phyloP scores from a whole-genome alignment of 305 asterid species.

The Caryopteris hybrid region DNA sequence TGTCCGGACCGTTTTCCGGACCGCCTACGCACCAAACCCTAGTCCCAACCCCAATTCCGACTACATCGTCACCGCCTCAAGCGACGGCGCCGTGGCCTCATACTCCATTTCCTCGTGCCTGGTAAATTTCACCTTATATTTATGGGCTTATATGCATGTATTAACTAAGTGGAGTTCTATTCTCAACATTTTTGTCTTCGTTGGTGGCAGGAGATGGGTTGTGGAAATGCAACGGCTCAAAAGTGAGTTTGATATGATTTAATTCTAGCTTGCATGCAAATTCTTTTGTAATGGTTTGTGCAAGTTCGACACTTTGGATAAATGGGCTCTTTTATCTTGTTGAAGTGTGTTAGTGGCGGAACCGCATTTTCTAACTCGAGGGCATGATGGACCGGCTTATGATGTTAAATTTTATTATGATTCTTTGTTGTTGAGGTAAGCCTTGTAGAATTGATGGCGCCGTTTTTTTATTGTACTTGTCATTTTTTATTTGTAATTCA shows the following conservation, averaged over 20 bases:
- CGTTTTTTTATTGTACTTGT: background rate
- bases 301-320: background rate
- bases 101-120: constrained; percentile 73
- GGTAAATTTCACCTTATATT: constrained; percentile 30
- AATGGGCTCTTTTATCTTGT: constrained; percentile 17
- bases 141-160: background rate
- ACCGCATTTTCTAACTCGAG: constrained; percentile 58
- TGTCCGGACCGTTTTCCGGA: constrained; percentile 74
- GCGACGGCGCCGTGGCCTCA: constrained; percentile 77
- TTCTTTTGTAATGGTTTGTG: constrained; percentile 3
- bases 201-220: constrained; percentile 44
- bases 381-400: constrained; percentile 93
- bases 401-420: constrained; percentile 83
- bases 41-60: constrained; percentile 58
- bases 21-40: constrained; percentile 59
- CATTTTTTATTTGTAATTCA: background rate
- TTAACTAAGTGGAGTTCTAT: background rate
- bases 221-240: constrained; percentile 41
- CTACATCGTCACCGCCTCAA: constrained; percentile 61
- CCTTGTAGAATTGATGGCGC: background rate
- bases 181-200: background rate
- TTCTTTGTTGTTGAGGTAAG: constrained; percentile 70
- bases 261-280: background rate
- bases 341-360: constrained; percentile 67
- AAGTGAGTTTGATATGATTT: constrained; percentile 35